These are phyloP conservation scores for Spergularia marina DNA, from an alignment of 148 eudicot species.

Conservation along the genomic window DNA sequence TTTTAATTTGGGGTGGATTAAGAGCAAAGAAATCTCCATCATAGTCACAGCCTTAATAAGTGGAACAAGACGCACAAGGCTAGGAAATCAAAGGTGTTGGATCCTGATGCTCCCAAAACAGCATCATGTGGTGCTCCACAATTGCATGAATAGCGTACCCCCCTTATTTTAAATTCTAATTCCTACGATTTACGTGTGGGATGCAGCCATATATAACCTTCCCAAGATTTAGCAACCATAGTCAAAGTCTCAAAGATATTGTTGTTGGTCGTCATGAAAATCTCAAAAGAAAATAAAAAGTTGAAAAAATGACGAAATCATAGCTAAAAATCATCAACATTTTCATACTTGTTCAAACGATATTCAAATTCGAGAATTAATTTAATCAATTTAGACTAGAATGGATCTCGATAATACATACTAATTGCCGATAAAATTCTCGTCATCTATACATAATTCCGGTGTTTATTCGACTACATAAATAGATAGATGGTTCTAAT, in stretches of 20 bases:
- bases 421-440: constrained; percentile 5
- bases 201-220: constrained; percentile 22
- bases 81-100: constrained; percentile 22
- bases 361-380: constrained; percentile 1
- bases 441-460: constrained; percentile 11
- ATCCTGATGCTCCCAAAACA: constrained; percentile 29
- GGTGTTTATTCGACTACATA: constrained; percentile 13
- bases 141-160: constrained; percentile 18
- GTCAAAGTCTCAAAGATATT: constrained; percentile 31
- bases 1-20: neutral
- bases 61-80: constrained; percentile 6
- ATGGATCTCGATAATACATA: too few species aligned
- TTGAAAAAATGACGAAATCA: neutral
- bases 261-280: constrained; percentile 10
- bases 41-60: constrained; percentile 14
- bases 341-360: neutral
- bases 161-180: neutral
- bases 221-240: constrained; percentile 16
- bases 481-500: neutral
- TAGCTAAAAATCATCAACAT: neutral
- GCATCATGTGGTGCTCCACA: constrained; percentile 19
- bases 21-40: constrained; percentile 11
- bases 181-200: neutral
- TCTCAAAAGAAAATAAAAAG: neutral
- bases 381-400: neutral